These are phyloP conservation scores for Allantophomopsis lycopodina DNA, from an alignment of 2,329 filamentous ascomycete genomes.

Conservation along the genomic window DNA sequence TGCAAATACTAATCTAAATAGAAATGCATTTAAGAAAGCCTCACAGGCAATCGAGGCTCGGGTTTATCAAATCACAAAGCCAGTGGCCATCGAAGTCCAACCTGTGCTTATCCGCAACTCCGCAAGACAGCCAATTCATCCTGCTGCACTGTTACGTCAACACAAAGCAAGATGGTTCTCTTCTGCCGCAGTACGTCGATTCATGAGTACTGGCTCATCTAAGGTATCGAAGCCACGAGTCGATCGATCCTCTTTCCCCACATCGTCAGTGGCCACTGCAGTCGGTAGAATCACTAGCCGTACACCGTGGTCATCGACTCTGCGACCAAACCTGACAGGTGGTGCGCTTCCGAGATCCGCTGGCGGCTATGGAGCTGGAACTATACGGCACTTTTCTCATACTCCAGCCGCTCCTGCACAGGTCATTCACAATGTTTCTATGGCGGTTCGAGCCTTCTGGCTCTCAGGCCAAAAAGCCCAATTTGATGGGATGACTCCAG, in stretches of 20 bases:
- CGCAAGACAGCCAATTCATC: slow-evolving; percentile 39
- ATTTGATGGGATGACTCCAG: slow-evolving; percentile 64
- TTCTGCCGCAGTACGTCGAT: slow-evolving; percentile 32
- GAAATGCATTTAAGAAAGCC: slow-evolving; percentile 31
- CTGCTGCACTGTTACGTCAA: slow-evolving; percentile 48
- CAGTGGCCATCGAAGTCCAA: slow-evolving; percentile 35
- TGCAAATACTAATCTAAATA: slow-evolving; percentile 1
- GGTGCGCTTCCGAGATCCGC: slow-evolving; percentile 74
- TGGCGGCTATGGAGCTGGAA: slow-evolving; percentile 64
- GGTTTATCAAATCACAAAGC: slow-evolving; percentile 24
- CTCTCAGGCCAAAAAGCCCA: slow-evolving; percentile 81
- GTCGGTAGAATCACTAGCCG: slow-evolving; percentile 54
- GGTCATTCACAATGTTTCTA: slow-evolving; percentile 89
- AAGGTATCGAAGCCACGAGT: slow-evolving; percentile 22
- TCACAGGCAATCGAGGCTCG: slow-evolving; percentile 28
- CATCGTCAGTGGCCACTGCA: slow-evolving; percentile 38
- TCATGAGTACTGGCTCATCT: slow-evolving; percentile 18
- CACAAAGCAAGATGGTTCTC: slow-evolving; percentile 50
- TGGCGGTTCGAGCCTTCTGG: slow-evolving; percentile 82
- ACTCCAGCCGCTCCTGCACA: slow-evolving; percentile 74
- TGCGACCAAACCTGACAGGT: slow-evolving; percentile 85
- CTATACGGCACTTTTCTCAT: slow-evolving; percentile 81
- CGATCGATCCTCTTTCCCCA: slow-evolving; percentile 36
- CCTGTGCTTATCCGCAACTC: slow-evolving; percentile 43
- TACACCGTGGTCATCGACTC: slow-evolving; percentile 74